Percentiles rank a stretch among this genome's conserved stretches.
Conservation (phyloP, 108 stramenopile species). For the Nitzschia sp. region DNA sequence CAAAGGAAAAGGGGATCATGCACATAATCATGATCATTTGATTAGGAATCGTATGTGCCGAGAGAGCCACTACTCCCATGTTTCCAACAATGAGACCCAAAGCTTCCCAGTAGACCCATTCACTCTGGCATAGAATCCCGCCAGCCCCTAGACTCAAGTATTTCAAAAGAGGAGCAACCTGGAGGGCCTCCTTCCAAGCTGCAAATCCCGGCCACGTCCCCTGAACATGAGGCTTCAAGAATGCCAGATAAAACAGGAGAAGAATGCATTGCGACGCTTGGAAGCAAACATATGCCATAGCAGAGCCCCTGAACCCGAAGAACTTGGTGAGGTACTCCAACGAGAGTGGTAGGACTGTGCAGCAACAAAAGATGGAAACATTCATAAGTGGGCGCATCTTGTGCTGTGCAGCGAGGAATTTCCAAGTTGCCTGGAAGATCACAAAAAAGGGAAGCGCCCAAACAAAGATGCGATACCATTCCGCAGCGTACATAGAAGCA, state of each 20-base stretch:
- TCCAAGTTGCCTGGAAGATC: conserved; percentile 25
- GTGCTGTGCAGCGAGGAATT: conserved; percentile 43
- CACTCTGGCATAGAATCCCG: conserved; percentile 35
- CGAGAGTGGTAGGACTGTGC: conserved; percentile 28
- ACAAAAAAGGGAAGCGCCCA: conserved; percentile 35
- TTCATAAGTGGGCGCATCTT: conserved; percentile 37
- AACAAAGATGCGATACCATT: conserved; percentile 46
- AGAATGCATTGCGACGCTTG: conserved; percentile 29
- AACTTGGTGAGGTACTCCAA: conserved; percentile 16
- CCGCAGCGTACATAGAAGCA: conserved; percentile 23
- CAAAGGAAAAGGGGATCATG: conserved; percentile 29
- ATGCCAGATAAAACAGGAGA: conserved; percentile 18
- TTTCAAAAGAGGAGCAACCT: conserved; percentile 16
- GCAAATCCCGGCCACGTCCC: conserved; percentile 41
- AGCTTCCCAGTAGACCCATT: conserved; percentile 50
- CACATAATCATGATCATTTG: conserved; percentile 29
- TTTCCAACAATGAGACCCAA: conserved; percentile 40
- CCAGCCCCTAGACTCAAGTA: conserved; percentile 34
- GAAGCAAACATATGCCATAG: conserved; percentile 32
- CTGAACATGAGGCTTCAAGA: conserved; percentile 21
- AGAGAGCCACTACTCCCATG: conserved; percentile 37
- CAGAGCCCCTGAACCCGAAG: conserved; percentile 42
- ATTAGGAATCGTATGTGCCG: conserved; percentile 46
- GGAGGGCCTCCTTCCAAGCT: conserved; percentile 23
- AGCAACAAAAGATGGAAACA: conserved; percentile 14